Evolutionary conservation across 1,284 basidiomycete species (phyloP).

Genomic region (Tilletiopsis washingtonensis): DNA sequence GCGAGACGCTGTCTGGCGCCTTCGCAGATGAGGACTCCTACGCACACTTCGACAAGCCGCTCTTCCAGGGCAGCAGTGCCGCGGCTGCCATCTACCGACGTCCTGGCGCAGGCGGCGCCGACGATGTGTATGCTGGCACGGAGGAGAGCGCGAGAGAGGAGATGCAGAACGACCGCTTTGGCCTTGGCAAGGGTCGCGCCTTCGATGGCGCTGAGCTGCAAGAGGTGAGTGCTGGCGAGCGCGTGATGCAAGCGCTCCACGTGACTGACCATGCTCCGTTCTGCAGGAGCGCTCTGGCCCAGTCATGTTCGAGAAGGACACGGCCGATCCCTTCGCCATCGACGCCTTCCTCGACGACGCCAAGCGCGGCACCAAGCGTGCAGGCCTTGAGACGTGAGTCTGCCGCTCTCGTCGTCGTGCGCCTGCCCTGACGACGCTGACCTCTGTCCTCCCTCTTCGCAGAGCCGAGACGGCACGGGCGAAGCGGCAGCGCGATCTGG

Average conservation of each 20-base stretch:
- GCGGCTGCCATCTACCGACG: slow-evolving; percentile 97
- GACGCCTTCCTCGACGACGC: slow-evolving; percentile 96
- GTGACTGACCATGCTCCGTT: background rate
- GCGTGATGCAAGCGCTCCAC: background rate
- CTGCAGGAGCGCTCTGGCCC: slow-evolving; percentile 56
- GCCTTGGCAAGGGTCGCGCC: slow-evolving; percentile 67
- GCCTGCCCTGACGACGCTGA: no score
- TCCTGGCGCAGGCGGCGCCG: slow-evolving; percentile 53
- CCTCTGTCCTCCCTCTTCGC: no score
- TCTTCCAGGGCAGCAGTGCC: slow-evolving; percentile 91
- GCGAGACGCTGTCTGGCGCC: slow-evolving; percentile 67
- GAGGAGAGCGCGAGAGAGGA: slow-evolving; percentile 86
- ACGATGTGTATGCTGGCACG: slow-evolving; percentile 63
- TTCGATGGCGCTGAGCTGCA: slow-evolving; percentile 82
- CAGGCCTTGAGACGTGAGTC: slow-evolving; percentile 2
- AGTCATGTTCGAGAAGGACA: slow-evolving; percentile 99
- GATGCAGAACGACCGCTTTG: slow-evolving; percentile 87
- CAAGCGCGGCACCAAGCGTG: slow-evolving; percentile 60
- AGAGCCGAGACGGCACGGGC: no score
- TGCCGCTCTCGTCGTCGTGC: no score
- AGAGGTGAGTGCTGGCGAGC: slow-evolving; percentile 55
- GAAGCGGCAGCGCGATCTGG: no score
- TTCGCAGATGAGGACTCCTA: slow-evolving; percentile 91
- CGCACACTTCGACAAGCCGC: slow-evolving; percentile 84
- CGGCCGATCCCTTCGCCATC: slow-evolving; percentile 90